Conservation (phyloP, 257 asterid species). For the Capsicum rhomboideum region DNA sequence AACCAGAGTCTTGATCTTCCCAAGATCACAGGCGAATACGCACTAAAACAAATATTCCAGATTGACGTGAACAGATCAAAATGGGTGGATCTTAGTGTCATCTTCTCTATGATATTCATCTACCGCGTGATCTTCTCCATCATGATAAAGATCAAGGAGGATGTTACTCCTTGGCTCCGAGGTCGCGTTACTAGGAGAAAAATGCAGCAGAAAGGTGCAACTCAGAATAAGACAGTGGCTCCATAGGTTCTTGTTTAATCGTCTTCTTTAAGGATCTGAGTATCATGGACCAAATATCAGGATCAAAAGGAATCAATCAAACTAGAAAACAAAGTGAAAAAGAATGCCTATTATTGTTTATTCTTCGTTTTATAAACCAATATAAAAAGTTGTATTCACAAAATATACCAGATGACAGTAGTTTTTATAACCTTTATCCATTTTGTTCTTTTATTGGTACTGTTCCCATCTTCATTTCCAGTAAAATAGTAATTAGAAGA, state of each 20-base stretch:
- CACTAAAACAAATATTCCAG: background rate
- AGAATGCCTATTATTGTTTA: background rate
- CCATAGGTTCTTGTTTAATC: conserved; percentile 69
- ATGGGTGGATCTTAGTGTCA: conserved; percentile 74
- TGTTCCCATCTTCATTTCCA: background rate
- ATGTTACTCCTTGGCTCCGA: conserved; percentile 86
- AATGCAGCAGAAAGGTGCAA: conserved; percentile 53
- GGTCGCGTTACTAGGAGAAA: conserved; percentile 79
- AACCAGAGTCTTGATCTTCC: background rate
- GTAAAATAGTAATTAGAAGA: background rate
- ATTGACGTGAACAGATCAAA: conserved; percentile 59
- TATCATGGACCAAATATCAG: conserved; percentile 20
- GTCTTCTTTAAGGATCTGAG: conserved; percentile 58
- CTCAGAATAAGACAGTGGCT: conserved; percentile 29
- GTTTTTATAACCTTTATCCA: background rate
- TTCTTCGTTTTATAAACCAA: no score
- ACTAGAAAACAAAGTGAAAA: background rate
- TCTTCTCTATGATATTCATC: conserved; percentile 66
- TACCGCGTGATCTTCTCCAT: conserved; percentile 81
- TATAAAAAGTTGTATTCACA: background rate
- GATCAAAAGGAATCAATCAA: background rate
- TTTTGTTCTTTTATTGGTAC: background rate
- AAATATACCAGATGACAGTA: background rate
- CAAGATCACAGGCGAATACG: background rate
- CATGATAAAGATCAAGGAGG: conserved; percentile 84